These are phyloP conservation scores for Scleroderma citrinum DNA, from an alignment of 768 basidiomycete genomes.

Conservation along the genomic window DNA sequence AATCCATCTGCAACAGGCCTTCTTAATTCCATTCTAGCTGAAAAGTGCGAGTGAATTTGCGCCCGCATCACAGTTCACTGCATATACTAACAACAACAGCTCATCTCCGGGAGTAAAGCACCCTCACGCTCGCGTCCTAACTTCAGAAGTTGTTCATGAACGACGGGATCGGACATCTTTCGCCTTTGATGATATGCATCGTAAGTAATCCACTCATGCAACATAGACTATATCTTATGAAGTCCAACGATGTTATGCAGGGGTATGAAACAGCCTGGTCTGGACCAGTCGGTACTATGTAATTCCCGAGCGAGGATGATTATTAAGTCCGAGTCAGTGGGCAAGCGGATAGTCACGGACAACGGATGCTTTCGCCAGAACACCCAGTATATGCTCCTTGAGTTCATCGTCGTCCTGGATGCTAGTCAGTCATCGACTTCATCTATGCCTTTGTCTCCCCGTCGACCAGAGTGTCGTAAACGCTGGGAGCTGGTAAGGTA, in stretches of 20 bases:
- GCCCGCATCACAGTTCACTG: too few relatives aligned
- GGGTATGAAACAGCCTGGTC: slow-evolving; percentile 17
- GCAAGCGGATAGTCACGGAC: slow-evolving; percentile 13
- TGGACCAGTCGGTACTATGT: background rate
- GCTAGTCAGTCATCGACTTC: slow-evolving; percentile 11
- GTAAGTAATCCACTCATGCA: background rate
- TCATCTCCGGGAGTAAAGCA: slow-evolving; percentile 41
- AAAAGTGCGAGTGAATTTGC: background rate
- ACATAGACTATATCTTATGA: slow-evolving; percentile 9
- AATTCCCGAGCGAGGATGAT: background rate
- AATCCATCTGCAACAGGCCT: slow-evolving; percentile 38
- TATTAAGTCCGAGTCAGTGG: too few relatives aligned
- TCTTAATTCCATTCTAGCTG: slow-evolving; percentile 38
- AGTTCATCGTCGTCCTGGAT: slow-evolving; percentile 26
- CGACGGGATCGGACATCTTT: too few relatives aligned
- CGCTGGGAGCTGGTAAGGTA: too few relatives aligned
- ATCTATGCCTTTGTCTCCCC: background rate
- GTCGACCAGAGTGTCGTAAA: too few relatives aligned
- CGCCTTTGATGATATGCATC: slow-evolving; percentile 15
- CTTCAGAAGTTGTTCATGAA: slow-evolving; percentile 25
- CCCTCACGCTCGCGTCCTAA: slow-evolving; percentile 32
- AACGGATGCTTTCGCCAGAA: slow-evolving; percentile 30
- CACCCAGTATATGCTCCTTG: slow-evolving; percentile 26
- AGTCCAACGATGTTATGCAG: slow-evolving; percentile 16
- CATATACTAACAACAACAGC: too few relatives aligned